These are phyloP conservation scores for Calocybe gangraenosa DNA, from an alignment of 768 basidiomycete species.

Conservation along the genomic window DNA sequence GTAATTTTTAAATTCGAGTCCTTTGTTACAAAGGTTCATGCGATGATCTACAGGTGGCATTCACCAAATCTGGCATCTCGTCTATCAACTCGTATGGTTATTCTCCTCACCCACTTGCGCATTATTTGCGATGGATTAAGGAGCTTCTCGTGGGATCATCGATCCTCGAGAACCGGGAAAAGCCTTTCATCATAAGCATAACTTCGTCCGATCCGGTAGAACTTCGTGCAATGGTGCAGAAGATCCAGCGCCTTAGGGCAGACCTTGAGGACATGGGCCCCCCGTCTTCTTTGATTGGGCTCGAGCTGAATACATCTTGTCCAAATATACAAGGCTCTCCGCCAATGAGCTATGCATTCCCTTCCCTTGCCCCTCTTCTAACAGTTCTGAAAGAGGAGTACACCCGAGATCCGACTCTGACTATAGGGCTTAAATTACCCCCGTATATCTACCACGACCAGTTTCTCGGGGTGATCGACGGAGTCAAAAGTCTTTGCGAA, in stretches of 20 bases:
- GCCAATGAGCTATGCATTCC: slow-evolving; percentile 63
- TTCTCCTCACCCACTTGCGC: slow-evolving; percentile 68
- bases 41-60: slow-evolving; percentile 47
- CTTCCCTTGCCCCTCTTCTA: slow-evolving; percentile 50
- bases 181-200: slow-evolving; percentile 78
- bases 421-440: slow-evolving; percentile 75
- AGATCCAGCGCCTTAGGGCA: slow-evolving; percentile 58
- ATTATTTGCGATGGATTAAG: slow-evolving; percentile 61
- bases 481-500: slow-evolving; percentile 37
- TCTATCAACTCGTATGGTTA: slow-evolving; percentile 87
- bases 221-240: slow-evolving; percentile 50
- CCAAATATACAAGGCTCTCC: slow-evolving; percentile 68
- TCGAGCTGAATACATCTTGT: slow-evolving; percentile 84
- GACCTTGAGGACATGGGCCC: slow-evolving; percentile 24
- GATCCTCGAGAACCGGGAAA: slow-evolving; percentile 15
- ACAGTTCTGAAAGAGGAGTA: slow-evolving; percentile 47
- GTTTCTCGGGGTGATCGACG: slow-evolving; percentile 49
- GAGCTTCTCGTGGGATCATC: slow-evolving; percentile 40
- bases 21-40: slow-evolving; percentile 2
- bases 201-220: slow-evolving; percentile 54
- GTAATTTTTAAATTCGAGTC: slow-evolving; percentile 34
- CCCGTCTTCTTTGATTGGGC: slow-evolving; percentile 43
- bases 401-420: slow-evolving; percentile 47
- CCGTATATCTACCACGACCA: slow-evolving; percentile 66
- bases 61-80: slow-evolving; percentile 44